Percentiles rank a stretch among this genome's conserved stretches.
Evolutionary conservation across 352 stramenopile species (phyloP).

Genomic region (Phytopythium sindhum): DNA sequence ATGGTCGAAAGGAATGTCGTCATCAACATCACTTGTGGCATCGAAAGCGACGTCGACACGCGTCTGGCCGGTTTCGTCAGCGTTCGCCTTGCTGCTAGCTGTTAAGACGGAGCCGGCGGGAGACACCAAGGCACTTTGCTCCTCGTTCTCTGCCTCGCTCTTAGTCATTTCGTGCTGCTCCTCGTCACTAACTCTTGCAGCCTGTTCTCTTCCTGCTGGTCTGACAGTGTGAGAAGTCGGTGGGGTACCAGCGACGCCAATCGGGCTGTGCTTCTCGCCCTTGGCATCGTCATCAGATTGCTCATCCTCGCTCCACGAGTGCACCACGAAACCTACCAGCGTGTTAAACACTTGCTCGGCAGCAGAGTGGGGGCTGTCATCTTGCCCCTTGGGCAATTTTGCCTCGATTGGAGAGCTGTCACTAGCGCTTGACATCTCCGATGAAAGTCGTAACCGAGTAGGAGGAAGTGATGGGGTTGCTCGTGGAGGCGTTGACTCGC

Average conservation of each 20-base stretch:
- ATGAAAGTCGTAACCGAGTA: not conserved
- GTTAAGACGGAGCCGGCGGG: too few species aligned
- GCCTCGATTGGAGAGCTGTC: not conserved
- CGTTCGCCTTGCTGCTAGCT: not conserved
- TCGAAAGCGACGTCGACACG: not conserved
- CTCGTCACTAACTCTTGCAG: not conserved
- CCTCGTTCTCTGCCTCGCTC: not conserved
- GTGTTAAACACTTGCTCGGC: constrained; percentile 22
- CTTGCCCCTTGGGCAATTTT: not conserved
- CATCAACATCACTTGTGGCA: not conserved
- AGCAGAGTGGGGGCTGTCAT: not conserved
- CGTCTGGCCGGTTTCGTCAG: not conserved
- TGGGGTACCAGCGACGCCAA: not conserved
- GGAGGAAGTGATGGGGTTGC: constrained; percentile 6
- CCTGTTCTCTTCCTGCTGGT: not conserved
- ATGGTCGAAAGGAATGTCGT: constrained; percentile 15
- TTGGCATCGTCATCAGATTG: not conserved
- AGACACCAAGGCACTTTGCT: not conserved
- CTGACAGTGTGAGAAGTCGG: not conserved
- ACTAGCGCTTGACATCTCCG: not conserved
- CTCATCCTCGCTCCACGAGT: constrained; percentile 38
- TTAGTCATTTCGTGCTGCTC: not conserved
- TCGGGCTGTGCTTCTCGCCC: not conserved
- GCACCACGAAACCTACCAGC: constrained; percentile 48
- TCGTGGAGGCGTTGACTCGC: not conserved